phyloP scores from a whole-genome alignment of 345 rosid species.

The Euphorbia lathyris region DNA sequence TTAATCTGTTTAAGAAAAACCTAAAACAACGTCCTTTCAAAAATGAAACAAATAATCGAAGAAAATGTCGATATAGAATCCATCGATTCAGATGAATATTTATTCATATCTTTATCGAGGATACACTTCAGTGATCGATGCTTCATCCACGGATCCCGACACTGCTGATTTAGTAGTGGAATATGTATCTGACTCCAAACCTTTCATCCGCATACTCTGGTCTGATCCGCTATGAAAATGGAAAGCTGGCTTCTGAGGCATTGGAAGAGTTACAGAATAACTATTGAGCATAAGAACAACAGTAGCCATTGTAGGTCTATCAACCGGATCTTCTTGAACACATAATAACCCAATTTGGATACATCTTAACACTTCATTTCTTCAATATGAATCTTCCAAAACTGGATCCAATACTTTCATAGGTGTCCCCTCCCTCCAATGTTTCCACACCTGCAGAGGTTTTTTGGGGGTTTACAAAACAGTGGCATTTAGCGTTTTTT shows the following conservation, averaged over 20 bases:
- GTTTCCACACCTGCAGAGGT: slow-evolving; percentile 56
- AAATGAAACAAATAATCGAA: too few relatives aligned
- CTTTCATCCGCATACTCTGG: not conserved
- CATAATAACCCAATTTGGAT: slow-evolving; percentile 59
- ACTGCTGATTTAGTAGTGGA: slow-evolving; percentile 18
- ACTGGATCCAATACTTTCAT: slow-evolving; percentile 45
- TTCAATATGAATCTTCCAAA: slow-evolving; percentile 28
- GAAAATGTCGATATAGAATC: too few relatives aligned
- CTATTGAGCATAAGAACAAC: slow-evolving; percentile 46
- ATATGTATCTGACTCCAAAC: not conserved
- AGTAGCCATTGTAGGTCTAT: slow-evolving; percentile 48
- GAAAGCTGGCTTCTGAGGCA: slow-evolving; percentile 39
- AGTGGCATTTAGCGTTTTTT: too few relatives aligned
- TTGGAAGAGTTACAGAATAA: slow-evolving; percentile 34
- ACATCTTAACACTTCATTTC: slow-evolving; percentile 44
- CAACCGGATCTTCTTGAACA: slow-evolving; percentile 54
- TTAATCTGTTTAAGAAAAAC: too few relatives aligned
- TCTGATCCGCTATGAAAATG: slow-evolving; percentile 16
- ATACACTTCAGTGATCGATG: slow-evolving; percentile 32
- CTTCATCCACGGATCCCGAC: slow-evolving; percentile 30
- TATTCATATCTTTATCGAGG: not conserved
- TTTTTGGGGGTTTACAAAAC: too few relatives aligned
- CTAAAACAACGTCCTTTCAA: too few relatives aligned
- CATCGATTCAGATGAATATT: too few relatives aligned
- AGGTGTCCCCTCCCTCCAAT: slow-evolving; percentile 46